Conservation (phyloP, 208 protist species). For the Trypanosoma vivax region DNA sequence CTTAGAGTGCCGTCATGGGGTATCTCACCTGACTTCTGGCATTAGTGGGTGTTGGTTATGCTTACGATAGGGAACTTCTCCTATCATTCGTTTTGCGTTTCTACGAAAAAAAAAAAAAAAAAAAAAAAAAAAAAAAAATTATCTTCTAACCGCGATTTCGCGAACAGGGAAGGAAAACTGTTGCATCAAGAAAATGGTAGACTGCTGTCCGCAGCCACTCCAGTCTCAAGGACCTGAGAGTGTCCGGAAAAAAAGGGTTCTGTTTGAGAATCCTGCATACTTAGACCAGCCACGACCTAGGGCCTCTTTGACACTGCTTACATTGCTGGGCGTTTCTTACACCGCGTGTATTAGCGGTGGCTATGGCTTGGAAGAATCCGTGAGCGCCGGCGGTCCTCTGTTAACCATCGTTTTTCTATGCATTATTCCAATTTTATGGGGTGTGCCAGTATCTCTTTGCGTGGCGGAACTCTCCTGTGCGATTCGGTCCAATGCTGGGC, state of each 20-base stretch:
- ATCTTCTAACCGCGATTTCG: slow-evolving; percentile 1
- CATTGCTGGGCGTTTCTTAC: slow-evolving; percentile 87
- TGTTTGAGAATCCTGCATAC: slow-evolving; percentile 51
- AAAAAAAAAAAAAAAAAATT: slow-evolving; percentile 10
- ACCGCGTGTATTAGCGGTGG: slow-evolving; percentile 83
- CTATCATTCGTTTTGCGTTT: background rate
- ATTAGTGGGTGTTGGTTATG: background rate
- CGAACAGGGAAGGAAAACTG: no score
- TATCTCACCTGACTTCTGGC: background rate
- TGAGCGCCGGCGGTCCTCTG: slow-evolving; percentile 82
- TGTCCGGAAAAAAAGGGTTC: slow-evolving; percentile 38
- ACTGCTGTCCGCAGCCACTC: background rate
- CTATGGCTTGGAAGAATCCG: slow-evolving; percentile 83
- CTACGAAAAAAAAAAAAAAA: background rate
- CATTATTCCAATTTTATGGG: slow-evolving; percentile 85
- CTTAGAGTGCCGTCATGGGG: no score
- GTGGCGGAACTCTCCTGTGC: slow-evolving; percentile 83
- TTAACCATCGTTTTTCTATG: slow-evolving; percentile 77
- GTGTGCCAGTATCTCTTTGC: slow-evolving; percentile 80
- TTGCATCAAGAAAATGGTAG: slow-evolving; percentile 15
- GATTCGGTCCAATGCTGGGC: slow-evolving; percentile 84
- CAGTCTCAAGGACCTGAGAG: background rate
- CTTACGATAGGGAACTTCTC: background rate
- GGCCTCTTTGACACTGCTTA: slow-evolving; percentile 71
- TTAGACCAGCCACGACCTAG: slow-evolving; percentile 43